phyloP scores from a whole-genome alignment of 2,329 filamentous ascomycete genomes.

The Neocucurbitaria cava region DNA sequence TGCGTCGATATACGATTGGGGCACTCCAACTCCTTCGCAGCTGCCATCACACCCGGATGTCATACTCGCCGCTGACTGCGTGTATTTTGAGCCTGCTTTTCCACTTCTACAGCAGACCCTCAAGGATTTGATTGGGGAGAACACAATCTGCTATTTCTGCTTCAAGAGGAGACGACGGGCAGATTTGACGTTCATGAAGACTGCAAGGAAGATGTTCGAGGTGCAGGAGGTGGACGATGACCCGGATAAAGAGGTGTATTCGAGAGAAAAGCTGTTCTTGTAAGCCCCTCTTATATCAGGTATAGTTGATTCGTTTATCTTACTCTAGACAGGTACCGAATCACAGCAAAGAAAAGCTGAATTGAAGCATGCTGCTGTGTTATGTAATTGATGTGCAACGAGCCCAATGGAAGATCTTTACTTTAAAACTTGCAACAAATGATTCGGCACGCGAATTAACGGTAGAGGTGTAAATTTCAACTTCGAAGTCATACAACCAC shows the following conservation, averaged over 20 bases:
- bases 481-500: not conserved
- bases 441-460: not conserved
- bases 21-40: constrained; percentile 49
- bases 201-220: constrained; percentile 56
- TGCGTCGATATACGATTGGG: constrained; percentile 82
- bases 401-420: not conserved
- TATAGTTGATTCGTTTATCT: not conserved
- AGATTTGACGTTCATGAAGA: constrained; percentile 62
- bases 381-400: no score
- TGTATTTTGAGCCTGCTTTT: constrained; percentile 96
- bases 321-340: constrained; percentile 24
- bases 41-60: constrained; percentile 71
- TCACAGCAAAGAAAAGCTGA: constrained; percentile 25
- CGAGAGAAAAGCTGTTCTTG: constrained; percentile 59
- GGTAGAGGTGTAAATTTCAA: not conserved
- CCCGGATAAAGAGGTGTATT: constrained; percentile 54
- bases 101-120: constrained; percentile 84
- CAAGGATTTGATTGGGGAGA: constrained; percentile 70
- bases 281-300: constrained; percentile 37
- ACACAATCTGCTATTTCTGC: constrained; percentile 81
- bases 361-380: not conserved
- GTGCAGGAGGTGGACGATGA: constrained; percentile 58
- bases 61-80: constrained; percentile 93
- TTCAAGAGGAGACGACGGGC: constrained; percentile 90
- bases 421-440: not conserved